A percentile compares a stretch with the other conserved stretches of the same genome.
Evolutionary conservation across 108 stramenopile genomes (phyloP).

Genomic region (Skeletonema marinoi): DNA sequence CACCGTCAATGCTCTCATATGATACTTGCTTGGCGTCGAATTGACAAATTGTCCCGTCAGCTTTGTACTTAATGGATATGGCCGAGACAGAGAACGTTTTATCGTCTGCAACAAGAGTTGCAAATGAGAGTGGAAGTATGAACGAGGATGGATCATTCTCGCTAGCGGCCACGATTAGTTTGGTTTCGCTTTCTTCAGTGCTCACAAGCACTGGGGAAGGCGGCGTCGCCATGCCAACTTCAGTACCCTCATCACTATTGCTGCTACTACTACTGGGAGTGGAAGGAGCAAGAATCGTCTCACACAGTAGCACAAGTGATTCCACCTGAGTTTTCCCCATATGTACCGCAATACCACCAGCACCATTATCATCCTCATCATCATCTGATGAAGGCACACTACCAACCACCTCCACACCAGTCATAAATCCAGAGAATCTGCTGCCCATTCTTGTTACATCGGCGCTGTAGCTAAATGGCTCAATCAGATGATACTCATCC

Average conservation of each 20-base stretch:
- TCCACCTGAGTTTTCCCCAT: conserved; percentile 35
- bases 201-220: neutral
- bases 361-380: conserved; percentile 7
- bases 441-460: conserved; percentile 17
- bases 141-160: conserved; percentile 30
- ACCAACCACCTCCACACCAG: conserved; percentile 36
- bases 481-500: conserved; percentile 20
- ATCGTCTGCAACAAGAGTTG: conserved; percentile 39
- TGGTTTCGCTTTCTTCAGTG: neutral
- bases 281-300: conserved; percentile 36
- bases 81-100: conserved; percentile 3
- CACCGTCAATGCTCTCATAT: conserved; percentile 14
- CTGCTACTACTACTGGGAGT: neutral
- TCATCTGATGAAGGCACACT: conserved; percentile 5
- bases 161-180: neutral
- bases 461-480: conserved; percentile 48
- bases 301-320: conserved; percentile 19
- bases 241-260: neutral
- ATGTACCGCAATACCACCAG: conserved; percentile 26
- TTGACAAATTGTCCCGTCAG: conserved; percentile 35
- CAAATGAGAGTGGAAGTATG: conserved; percentile 26
- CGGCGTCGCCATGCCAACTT: neutral
- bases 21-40: conserved; percentile 8
- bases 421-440: conserved; percentile 26
- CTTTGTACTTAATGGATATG: conserved; percentile 11